Evolutionary conservation across 1,139 yeast genomes (phyloP).

Genomic region (Scheffersomyces titani): DNA sequence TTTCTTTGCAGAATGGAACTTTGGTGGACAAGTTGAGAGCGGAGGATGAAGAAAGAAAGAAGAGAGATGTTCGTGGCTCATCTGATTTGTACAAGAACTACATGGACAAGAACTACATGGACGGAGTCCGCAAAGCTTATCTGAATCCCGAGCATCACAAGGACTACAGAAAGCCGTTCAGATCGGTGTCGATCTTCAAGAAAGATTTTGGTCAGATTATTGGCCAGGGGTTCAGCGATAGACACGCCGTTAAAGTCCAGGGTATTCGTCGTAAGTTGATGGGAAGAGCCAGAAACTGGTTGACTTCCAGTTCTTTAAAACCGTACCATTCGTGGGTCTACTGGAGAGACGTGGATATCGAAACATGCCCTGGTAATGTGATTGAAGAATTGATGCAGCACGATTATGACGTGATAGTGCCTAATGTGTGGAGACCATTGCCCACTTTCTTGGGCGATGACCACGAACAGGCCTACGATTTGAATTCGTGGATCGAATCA

Average conservation of each 20-base stretch:
- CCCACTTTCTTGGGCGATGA: constrained; percentile 75
- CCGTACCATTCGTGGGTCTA: constrained; percentile 93
- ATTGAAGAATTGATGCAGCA: constrained; percentile 76
- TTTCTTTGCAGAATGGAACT: constrained; percentile 71
- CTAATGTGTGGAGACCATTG: constrained; percentile 88
- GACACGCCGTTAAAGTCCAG: constrained; percentile 89
- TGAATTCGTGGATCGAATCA: constrained; percentile 88
- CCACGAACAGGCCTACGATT: constrained; percentile 85
- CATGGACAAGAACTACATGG: constrained; percentile 68
- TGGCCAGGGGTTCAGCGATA: constrained; percentile 86
- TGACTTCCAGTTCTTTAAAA: constrained; percentile 70
- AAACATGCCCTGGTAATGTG: constrained; percentile 76
- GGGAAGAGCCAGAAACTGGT: constrained; percentile 93
- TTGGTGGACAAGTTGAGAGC: constrained; percentile 50
- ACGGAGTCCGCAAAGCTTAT: constrained; percentile 57
- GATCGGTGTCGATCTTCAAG: constrained; percentile 72
- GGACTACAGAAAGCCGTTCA: constrained; percentile 69
- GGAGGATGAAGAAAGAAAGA: constrained; percentile 35
- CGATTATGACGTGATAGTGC: constrained; percentile 80
- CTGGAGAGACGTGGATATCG: constrained; percentile 93
- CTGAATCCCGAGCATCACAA: constrained; percentile 50
- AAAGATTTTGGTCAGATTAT: constrained; percentile 85
- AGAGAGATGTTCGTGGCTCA: constrained; percentile 45
- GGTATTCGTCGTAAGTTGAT: constrained; percentile 83
- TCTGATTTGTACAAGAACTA: constrained; percentile 64